Evolutionary conservation across 2,329 filamentous ascomycete genomes (phyloP).

Genomic region (Fusarium redolens): DNA sequence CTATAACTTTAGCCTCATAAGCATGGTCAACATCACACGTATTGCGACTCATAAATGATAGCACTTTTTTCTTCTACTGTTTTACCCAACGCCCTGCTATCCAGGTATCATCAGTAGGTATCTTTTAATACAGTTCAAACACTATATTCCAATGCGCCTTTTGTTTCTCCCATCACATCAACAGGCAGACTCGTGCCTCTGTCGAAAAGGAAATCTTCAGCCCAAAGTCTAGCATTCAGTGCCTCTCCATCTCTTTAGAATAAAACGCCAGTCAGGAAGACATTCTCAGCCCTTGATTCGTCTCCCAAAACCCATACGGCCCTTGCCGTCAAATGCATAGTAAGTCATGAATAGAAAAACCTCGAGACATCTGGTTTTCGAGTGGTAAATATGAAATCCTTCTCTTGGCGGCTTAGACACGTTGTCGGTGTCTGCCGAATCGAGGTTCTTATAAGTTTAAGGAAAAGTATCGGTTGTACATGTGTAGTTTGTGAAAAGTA

Average conservation of each 20-base stretch:
- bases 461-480: slow-evolving; percentile 7
- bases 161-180: neutral
- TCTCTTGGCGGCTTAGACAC: neutral
- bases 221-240: slow-evolving; percentile 16
- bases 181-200: neutral
- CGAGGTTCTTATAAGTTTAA: slow-evolving; percentile 16
- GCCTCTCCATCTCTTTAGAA: slow-evolving; percentile 11
- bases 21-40: neutral
- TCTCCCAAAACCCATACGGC: slow-evolving; percentile 51
- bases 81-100: slow-evolving; percentile 28
- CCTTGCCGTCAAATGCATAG: slow-evolving; percentile 43
- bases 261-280: slow-evolving; percentile 53
- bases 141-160: slow-evolving; percentile 25
- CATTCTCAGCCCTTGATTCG: slow-evolving; percentile 68
- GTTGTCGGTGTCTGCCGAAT: neutral
- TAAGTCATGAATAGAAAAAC: slow-evolving; percentile 28
- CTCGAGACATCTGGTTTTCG: slow-evolving; percentile 21
- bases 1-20: neutral
- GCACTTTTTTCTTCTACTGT: slow-evolving; percentile 10
- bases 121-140: slow-evolving; percentile 35
- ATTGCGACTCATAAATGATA: neutral
- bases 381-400: neutral
- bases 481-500: neutral
- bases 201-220: neutral
- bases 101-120: slow-evolving; percentile 35